Base-by-base conservation (phyloP, 2,329 filamentous ascomycete species). In the Aspergillus phoenicis region DNA sequence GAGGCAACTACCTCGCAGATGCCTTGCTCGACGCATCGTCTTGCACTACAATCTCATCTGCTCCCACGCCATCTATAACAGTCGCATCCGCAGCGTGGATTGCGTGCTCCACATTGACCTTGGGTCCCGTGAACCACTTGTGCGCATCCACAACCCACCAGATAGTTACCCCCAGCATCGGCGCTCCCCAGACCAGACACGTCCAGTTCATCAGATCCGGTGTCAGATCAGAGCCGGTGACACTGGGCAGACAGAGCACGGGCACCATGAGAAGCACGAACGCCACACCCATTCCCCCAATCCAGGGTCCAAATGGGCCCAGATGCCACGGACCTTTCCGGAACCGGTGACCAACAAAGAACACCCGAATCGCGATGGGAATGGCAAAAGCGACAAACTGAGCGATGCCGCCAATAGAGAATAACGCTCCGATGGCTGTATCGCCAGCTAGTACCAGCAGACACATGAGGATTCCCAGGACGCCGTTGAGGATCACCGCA, bases 51-150 rank as follows among this genome's bases (percentile, higher is more conserved):
- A 53, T 48, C 11, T 52, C 49, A 53, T 52, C 57, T 24, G 26
- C 51, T 30, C 41, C 41, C 53, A 71, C 69, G 62, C 66, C 66
- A 11, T 71, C 58, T 20, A 71, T 62, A n/a, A 63, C 48, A 28
- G 61, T 39, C 49, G 67, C 64, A 52, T 66, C 58, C 54, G 70
- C 57, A 17, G 64, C 58, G 59, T 75, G 71, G 51, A 76, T 71
- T 10, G 70, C 70, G 73, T 87, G 84, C 66, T 86, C 83, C 26
- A 90, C 78, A 68, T 90, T 90, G 62, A 90, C 84, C 77, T 86
- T 89, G 0, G 88, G 88, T 0, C 88, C 88, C 68, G 85, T 88
- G 75, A 90, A 91, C 88, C 88, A 90, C 68, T 85, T 87, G 52
- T 80, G 80, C 8, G 88, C 88, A 65, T 84, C 82, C 4, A 90